Percentiles rank a stretch among this genome's conserved stretches.
phyloP scores from a whole-genome alignment of 176 grass and related monocot genomes.

The Hordeum vulgare region DNA sequence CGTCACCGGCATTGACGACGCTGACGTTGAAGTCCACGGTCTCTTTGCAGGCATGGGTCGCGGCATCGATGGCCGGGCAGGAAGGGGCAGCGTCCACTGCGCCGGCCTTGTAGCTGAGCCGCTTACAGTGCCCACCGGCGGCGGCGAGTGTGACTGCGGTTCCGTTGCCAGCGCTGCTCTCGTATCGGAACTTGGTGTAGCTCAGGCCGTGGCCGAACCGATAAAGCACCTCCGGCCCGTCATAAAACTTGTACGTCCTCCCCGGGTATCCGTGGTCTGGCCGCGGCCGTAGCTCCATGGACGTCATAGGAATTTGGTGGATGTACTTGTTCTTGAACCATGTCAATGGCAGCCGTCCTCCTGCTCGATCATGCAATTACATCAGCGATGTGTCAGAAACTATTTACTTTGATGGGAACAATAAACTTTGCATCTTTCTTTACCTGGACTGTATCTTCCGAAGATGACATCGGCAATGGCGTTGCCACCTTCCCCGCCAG shows the following conservation, averaged over 20 bases:
- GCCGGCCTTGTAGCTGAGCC: slow-evolving; percentile 16
- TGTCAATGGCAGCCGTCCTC: slow-evolving; percentile 31
- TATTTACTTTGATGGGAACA: background rate
- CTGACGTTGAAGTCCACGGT: slow-evolving; percentile 10
- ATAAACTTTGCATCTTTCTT: background rate
- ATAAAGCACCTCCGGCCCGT: slow-evolving; percentile 17
- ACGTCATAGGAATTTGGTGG: slow-evolving; percentile 32
- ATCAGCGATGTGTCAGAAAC: background rate
- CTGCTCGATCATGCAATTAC: background rate
- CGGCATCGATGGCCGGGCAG: slow-evolving; percentile 1
- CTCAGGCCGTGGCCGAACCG: slow-evolving; percentile 29
- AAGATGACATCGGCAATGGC: slow-evolving; percentile 45
- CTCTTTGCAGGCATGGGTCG: background rate
- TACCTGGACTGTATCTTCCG: slow-evolving; percentile 41
- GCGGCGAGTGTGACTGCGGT: background rate
- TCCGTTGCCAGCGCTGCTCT: background rate
- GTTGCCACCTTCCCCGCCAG: slow-evolving; percentile 41
- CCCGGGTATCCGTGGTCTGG: slow-evolving; percentile 28
- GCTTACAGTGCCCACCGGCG: slow-evolving; percentile 21
- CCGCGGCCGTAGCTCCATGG: slow-evolving; percentile 32
- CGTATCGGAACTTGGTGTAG: slow-evolving; percentile 34
- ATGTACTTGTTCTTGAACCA: slow-evolving; percentile 39
- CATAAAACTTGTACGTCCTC: slow-evolving; percentile 42
- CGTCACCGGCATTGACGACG: slow-evolving; percentile 25
- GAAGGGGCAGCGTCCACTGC: background rate